Evolutionary conservation across 352 stramenopile species (phyloP), one percentile per base, ranked within the genome.

Genomic region (Globisporangium splendens): DNA sequence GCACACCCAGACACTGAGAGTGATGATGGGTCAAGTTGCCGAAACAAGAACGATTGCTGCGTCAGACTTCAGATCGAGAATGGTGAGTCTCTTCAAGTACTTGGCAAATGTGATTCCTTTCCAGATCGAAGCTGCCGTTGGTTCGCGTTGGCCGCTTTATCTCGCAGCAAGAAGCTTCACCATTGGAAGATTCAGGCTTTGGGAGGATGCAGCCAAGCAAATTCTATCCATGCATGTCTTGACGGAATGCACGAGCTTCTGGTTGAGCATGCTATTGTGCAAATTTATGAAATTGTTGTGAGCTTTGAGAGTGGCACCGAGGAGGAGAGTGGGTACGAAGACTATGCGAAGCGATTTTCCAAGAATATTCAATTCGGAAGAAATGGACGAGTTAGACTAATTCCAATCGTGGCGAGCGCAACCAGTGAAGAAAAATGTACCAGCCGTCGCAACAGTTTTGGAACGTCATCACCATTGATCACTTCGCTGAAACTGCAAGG

Each of bases 301-400:
- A 66, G 74, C n/a, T 77, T 70, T 33, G 48, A 62, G 6, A 57
- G 33, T 20, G 38, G n/a, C 14, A 46, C 10, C 2, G 49, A 70
- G 4, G 6, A 8, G 13, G 35, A 13, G n/a, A 53, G 17, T 20
- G 75, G 75, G 14, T 73, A 67, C 41, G 63, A 69, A 52, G 67
- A 79, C 20, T 86, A 84, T 56, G 77, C 70, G 15, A 54, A 39
- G 20, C 63, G 54, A 0, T 75, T 89, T 33, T 70, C 79, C 7
- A 74, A 77, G 21, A 86, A 80, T n/a, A 82, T 89, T 62, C 67
- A 71, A 2, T 89, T 89, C 43, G 75, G 79, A 35, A 63, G 74
- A 21, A 89, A 88, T 69, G 79, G 77, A 0, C 68, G 72, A 8
- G 79, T 89, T 28, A 60, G 72, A 13, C 48, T 81, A 11, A 48